phyloP scores from a whole-genome alignment of 768 basidiomycete genomes.

The Amanita molliuscula region DNA sequence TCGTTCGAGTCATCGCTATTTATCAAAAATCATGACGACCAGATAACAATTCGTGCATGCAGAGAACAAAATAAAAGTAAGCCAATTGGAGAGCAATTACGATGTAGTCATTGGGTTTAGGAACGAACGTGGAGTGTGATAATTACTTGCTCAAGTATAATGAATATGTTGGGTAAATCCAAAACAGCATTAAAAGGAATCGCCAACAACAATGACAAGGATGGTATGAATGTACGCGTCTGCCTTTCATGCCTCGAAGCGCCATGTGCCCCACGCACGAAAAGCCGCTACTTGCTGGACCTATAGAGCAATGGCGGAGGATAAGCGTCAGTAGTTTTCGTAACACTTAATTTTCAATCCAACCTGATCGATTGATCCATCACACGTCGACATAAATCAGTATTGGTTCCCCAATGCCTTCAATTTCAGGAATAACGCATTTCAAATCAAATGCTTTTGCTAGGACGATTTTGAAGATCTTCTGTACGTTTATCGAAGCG shows the following conservation, averaged over 20 bases:
- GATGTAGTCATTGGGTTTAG: not conserved
- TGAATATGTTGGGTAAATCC: not conserved
- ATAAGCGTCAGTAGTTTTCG: not conserved
- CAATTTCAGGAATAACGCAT: slow-evolving; percentile 97
- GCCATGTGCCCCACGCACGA: too few species aligned
- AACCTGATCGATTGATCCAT: slow-evolving; percentile 10
- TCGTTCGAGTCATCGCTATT: too few species aligned
- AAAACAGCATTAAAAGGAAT: not conserved
- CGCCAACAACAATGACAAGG: not conserved
- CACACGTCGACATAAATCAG: slow-evolving; percentile 87
- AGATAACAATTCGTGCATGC: not conserved
- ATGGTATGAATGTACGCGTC: not conserved
- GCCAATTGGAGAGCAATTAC: slow-evolving; percentile 6
- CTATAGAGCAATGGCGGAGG: not conserved
- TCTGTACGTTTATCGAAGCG: slow-evolving; percentile 99
- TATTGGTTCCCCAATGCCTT: slow-evolving; percentile 92
- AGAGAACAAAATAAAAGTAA: slow-evolving; percentile 3
- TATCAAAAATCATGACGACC: slow-evolving; percentile 1
- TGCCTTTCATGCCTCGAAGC: not conserved
- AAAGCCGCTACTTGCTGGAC: not conserved
- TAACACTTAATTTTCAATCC: not conserved
- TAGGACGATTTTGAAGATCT: slow-evolving; percentile 97
- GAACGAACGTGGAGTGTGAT: not conserved
- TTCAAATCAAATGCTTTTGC: slow-evolving; percentile 98
- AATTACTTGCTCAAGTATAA: slow-evolving; percentile 1